A percentile compares a stretch with the other conserved stretches of the same genome.
Conservation (phyloP, 495 filamentous ascomycete genomes). For the Xylaria longipes region DNA sequence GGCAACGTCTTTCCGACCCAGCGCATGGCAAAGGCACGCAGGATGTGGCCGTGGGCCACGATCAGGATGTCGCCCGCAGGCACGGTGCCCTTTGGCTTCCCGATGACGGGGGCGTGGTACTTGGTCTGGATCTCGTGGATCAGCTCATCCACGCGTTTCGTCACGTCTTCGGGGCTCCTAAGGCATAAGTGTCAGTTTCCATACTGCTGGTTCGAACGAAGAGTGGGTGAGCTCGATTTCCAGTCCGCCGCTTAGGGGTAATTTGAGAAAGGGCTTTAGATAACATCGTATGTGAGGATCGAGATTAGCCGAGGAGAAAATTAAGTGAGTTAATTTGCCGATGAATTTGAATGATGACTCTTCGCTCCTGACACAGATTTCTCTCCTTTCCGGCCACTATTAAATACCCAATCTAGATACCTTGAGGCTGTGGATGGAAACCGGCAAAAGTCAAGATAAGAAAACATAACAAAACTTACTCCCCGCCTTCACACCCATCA, state of each 20-base stretch:
- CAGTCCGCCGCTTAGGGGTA: too few species aligned
- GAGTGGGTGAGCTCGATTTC: background rate
- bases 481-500: slow-evolving; percentile 76
- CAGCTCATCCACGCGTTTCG: slow-evolving; percentile 71
- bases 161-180: slow-evolving; percentile 68
- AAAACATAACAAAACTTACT: slow-evolving; percentile 51
- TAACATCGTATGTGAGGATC: background rate
- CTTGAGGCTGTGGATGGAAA: background rate
- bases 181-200: slow-evolving; percentile 15
- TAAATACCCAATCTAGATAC: background rate
- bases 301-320: background rate
- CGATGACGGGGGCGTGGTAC: slow-evolving; percentile 61
- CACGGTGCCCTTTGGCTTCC: slow-evolving; percentile 50
- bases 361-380: background rate
- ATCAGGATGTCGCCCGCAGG: slow-evolving; percentile 61
- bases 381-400: background rate
- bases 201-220: background rate
- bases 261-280: background rate
- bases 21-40: slow-evolving; percentile 88
- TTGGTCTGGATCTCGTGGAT: slow-evolving; percentile 73
- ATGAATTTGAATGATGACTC: background rate
- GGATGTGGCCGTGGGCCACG: slow-evolving; percentile 84
- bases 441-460: background rate
- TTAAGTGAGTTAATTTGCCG: background rate
- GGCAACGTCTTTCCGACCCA: slow-evolving; percentile 77